Evolutionary conservation across 2,329 filamentous ascomycete species (phyloP), one percentile per base, ranked within the genome.

Genomic region (Gnomoniopsis sp.): DNA sequence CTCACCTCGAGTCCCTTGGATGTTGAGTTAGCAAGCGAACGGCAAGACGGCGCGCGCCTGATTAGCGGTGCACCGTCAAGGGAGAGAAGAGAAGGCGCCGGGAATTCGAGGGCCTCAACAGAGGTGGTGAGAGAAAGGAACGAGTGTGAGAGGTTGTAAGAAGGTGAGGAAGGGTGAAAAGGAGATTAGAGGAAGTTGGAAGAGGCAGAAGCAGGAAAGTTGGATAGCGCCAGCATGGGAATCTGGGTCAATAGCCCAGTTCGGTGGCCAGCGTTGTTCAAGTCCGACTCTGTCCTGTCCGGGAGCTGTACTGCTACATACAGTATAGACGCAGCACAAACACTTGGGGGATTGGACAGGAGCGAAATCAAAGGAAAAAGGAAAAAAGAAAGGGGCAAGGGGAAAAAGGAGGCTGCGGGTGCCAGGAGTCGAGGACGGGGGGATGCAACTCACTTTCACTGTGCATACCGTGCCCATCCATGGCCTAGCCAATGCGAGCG

Each of bases 91-190:
- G 14, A 53, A 49, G 51, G 53, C 48, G 36, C 53, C 52, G 47
- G 49, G 46, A 58, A 56, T 61, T 59, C 64, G 57, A 3, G 49
- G 41, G 19, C 30, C 64, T 63, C 57, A 51, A 62, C 50, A 63
- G 62, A 62, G 62, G 62, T 58, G 63, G 62, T 62, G 66, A 61
- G 59, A 64, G 49, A 59, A 60, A 61, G 55, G 65, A 62, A 49
- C 48, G 60, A 62, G 55, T 60, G 55, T 48, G 19, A 52, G 41
- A 47, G 44, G 57, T 47, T 52, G 30, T 41, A 46, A 53, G 48
- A 48, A 33, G 33, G 47, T 60, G 57, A 55, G 41, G 36, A 59
- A 49, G 48, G 49, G 50, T 41, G 34, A 59, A 55, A 49, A 49
- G 55, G 48, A 61, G 52, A 38, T 11, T 44, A 51, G 30, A 34